Base-by-base conservation (phyloP, 2,329 filamentous ascomycete species). In the Pestalotiopsis sp. region DNA sequence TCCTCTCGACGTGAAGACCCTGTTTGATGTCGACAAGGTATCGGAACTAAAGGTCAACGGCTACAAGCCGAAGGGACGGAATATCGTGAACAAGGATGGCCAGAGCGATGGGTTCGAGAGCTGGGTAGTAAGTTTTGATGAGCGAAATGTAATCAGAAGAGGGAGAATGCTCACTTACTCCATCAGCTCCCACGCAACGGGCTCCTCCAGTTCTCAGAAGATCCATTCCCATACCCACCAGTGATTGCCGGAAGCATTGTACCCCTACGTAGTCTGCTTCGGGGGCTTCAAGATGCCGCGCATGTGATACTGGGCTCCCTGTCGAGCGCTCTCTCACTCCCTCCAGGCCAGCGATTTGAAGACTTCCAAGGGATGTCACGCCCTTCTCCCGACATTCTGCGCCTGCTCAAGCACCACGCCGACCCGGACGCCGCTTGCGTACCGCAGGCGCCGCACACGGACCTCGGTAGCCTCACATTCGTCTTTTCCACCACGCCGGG, bases 11-110 rank as follows among this genome's bases (percentile, higher is more conserved):
- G 7, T 61, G 13, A 67, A 67, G 36, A 61, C 4, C 39, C 27
- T 52, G 25, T 67, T 56, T 23, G 65, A 67, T 36, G 65, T 67
- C 14, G 65, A 67, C 39, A 36, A 61, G 39, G 9, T 67, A 23
- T 67, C 65, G 17, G 56, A 62, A n/a, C 23, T 52, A 4, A 67
- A 67, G 23, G 20, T 61, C 23, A 67, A 67, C 14, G 57, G 65
- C 3, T 67, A 67, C 39, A 67, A 67, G 38, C 65, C 65, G 9
- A 67, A 61, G n/a, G 65, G 65, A 9, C 36, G 65, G 9, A 67
- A 67, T 11, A n/a, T 67, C 13, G 65, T 49, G 5, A 61, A 25
- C 20, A 67, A 38, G 25, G 38, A 23, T 7, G 65, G 58, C 23
- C 41, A 31, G 7, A 61, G 23, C 1, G 65, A 67, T 56, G 38